phyloP scores from a whole-genome alignment of 1,139 yeast species.

The Hansenula lynferdii region DNA sequence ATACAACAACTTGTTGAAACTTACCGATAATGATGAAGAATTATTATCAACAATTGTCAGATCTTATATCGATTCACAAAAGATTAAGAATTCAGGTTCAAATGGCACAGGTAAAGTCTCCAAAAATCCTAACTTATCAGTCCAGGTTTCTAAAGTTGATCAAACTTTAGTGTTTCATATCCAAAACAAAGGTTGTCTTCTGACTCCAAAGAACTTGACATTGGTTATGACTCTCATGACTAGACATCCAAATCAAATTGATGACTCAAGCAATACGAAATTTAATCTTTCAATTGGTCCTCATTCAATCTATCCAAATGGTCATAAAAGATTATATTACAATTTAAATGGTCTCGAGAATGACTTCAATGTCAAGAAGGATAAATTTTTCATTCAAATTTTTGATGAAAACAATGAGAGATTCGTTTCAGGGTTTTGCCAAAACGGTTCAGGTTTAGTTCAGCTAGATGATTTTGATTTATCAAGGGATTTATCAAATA shows the following conservation, averaged over 20 bases:
- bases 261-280: neutral
- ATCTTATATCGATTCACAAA: neutral
- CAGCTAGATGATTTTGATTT: neutral
- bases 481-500: neutral
- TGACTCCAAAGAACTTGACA: slow-evolving; percentile 4
- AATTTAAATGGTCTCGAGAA: slow-evolving; percentile 1
- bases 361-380: neutral
- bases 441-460: slow-evolving; percentile 1
- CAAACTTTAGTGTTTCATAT: neutral
- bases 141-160: neutral
- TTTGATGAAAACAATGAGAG: neutral
- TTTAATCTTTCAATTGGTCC: slow-evolving; percentile 4
- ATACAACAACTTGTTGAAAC: neutral
- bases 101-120: neutral
- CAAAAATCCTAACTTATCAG: neutral
- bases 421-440: slow-evolving; percentile 1
- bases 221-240: neutral
- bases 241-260: neutral
- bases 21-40: neutral
- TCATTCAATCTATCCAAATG: slow-evolving; percentile 5
- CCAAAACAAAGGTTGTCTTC: neutral
- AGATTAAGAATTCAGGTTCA: too few relatives aligned
- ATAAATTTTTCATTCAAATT: slow-evolving; percentile 1
- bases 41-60: neutral
- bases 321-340: slow-evolving; percentile 2